phyloP scores from a whole-genome alignment of 208 protist genomes.

The Trypanosoma scelopori region DNA sequence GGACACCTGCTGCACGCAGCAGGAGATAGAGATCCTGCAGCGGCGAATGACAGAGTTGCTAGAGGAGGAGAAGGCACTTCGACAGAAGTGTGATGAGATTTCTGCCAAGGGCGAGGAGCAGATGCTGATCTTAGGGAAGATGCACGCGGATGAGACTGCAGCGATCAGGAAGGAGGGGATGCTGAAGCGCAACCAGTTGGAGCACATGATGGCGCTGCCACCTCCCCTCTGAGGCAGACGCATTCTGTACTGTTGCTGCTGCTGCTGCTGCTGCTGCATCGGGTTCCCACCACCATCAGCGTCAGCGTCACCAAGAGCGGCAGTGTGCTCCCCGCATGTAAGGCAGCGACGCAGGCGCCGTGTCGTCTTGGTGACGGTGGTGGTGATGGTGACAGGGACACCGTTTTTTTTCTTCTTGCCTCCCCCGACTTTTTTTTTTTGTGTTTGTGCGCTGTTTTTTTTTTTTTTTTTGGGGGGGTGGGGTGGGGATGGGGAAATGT shows the following conservation, averaged over 20 bases:
- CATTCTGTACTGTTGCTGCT: not conserved
- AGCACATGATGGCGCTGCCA: slow-evolving; percentile 70
- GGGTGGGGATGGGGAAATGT: too few species aligned
- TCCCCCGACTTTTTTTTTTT: too few species aligned
- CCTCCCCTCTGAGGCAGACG: slow-evolving; percentile 16
- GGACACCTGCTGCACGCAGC: slow-evolving; percentile 61
- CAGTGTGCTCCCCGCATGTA: too few species aligned
- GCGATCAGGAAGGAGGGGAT: slow-evolving; percentile 79
- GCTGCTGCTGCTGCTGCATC: too few species aligned
- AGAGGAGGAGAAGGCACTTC: slow-evolving; percentile 63
- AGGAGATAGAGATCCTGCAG: slow-evolving; percentile 51
- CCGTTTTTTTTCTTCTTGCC: too few species aligned
- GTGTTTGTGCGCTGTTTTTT: too few species aligned
- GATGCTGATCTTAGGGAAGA: slow-evolving; percentile 76
- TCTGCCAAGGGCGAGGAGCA: slow-evolving; percentile 69
- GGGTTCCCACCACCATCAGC: too few species aligned
- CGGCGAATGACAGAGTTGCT: slow-evolving; percentile 46
- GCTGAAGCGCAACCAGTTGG: slow-evolving; percentile 75
- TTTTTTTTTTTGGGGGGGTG: too few species aligned
- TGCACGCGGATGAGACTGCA: slow-evolving; percentile 70
- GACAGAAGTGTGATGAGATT: slow-evolving; percentile 63
- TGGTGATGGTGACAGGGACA: too few species aligned
- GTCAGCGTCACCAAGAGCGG: too few species aligned
- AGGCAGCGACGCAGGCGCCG: too few species aligned
- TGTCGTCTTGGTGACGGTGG: too few species aligned